These are phyloP conservation scores for Suillus subalutaceus DNA, from an alignment of 768 basidiomycete genomes.

Conservation along the genomic window DNA sequence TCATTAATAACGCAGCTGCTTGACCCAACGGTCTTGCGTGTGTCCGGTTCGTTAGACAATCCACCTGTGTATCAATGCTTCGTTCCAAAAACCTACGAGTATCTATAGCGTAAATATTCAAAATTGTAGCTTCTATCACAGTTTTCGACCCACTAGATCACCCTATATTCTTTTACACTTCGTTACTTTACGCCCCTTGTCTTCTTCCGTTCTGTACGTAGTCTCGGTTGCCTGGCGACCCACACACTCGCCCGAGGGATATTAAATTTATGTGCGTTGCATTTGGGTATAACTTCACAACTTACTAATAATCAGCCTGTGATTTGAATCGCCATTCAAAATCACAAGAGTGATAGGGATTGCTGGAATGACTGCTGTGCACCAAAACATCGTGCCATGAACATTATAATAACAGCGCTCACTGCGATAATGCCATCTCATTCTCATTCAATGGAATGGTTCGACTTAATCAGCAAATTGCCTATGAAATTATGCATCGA, in stretches of 20 bases:
- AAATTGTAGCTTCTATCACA: slow-evolving; percentile 6
- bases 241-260: neutral
- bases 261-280: neutral
- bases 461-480: neutral
- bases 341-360: neutral
- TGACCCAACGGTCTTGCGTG: neutral
- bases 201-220: neutral
- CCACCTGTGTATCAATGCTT: neutral
- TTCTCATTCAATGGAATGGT: neutral
- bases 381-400: no score
- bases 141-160: neutral
- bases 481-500: no score
- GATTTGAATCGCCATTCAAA: neutral
- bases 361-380: neutral
- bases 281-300: neutral
- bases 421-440: neutral
- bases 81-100: neutral
- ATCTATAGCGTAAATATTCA: slow-evolving; percentile 2
- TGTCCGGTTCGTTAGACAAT: neutral
- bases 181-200: neutral
- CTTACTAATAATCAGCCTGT: neutral
- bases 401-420: neutral
- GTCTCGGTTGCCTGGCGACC: neutral
- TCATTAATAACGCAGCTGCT: neutral
- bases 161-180: neutral